Percentiles rank a stretch among this genome's conserved stretches.
Conservation (phyloP, 371 early-diverging fungal genomes). For the Actinomucor elegans region DNA sequence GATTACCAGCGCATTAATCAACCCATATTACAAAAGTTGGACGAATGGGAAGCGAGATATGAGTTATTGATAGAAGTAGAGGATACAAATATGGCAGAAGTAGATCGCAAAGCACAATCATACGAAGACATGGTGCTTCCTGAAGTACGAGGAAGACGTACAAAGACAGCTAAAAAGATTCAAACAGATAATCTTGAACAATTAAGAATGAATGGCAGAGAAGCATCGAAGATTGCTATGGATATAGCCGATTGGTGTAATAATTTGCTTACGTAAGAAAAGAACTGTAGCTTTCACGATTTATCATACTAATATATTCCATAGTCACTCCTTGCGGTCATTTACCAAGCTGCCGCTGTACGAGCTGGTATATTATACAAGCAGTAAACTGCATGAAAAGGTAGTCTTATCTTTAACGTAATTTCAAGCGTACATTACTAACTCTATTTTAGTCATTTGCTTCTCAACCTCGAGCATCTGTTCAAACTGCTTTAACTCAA, state of each 20-base stretch:
- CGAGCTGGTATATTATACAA: constrained; percentile 78
- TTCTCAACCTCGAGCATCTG: constrained; percentile 79
- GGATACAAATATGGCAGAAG: constrained; percentile 2
- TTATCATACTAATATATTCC: not conserved
- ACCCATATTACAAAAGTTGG: constrained; percentile 9
- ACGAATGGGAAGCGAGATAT: constrained; percentile 16
- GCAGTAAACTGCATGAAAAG: constrained; percentile 67
- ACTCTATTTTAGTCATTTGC: constrained; percentile 82
- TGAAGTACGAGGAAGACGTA: constrained; percentile 38
- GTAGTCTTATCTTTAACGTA: constrained; percentile 34
- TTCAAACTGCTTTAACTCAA: constrained; percentile 82
- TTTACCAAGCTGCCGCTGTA: constrained; percentile 61
- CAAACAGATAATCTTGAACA: constrained; percentile 37
- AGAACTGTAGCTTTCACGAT: not conserved
- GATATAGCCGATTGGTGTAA: constrained; percentile 50
- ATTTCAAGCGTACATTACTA: not conserved
- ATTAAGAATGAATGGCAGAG: constrained; percentile 34
- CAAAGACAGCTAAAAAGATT: constrained; percentile 48
- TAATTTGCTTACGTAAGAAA: constrained; percentile 38
- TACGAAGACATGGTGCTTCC: constrained; percentile 39
- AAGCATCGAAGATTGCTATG: constrained; percentile 43
- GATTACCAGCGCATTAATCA: constrained; percentile 9
- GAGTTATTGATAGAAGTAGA: constrained; percentile 6
- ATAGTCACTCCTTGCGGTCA: constrained; percentile 49
- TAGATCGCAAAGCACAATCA: constrained; percentile 27